Evolutionary conservation across 768 basidiomycete species (phyloP).

Genomic region (Lactarius indigo): DNA sequence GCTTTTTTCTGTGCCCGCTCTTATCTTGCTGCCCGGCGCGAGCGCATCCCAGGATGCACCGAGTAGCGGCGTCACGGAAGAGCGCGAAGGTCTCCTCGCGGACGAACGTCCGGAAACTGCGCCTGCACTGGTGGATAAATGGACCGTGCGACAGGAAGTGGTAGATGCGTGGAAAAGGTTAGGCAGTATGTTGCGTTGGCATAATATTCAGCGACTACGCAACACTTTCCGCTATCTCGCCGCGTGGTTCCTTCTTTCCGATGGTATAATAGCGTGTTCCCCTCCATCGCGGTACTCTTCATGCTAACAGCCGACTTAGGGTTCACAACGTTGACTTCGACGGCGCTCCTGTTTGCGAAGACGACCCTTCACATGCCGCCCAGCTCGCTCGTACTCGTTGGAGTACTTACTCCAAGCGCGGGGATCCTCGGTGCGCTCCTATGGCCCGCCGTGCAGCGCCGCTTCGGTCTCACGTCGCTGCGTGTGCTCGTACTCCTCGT

Average conservation of each 20-base stretch:
- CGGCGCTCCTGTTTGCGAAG: constrained; percentile 89
- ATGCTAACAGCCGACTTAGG: constrained; percentile 40
- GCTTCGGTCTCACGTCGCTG: constrained; percentile 61
- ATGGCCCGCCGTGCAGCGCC: constrained; percentile 72
- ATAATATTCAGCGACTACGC: constrained; percentile 66
- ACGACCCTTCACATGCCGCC: constrained; percentile 80
- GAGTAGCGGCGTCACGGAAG: constrained; percentile 9
- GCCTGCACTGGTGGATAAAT: constrained; percentile 29
- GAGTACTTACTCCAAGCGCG: constrained; percentile 67
- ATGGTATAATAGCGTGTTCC: constrained; percentile 49
- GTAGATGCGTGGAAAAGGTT: constrained; percentile 71
- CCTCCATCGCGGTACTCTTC: background rate
- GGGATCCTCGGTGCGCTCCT: constrained; percentile 84
- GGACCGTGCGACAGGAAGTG: constrained; percentile 53
- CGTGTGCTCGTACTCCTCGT: constrained; percentile 66
- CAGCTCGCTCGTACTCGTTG: constrained; percentile 73
- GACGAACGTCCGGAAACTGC: background rate
- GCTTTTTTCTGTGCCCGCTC: constrained; percentile 73
- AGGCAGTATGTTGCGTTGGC: constrained; percentile 67
- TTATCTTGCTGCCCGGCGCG: constrained; percentile 61
- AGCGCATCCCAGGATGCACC: constrained; percentile 24
- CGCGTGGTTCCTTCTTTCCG: constrained; percentile 93
- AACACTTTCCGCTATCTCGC: constrained; percentile 88
- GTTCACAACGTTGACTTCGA: constrained; percentile 90
- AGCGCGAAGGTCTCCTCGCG: constrained; percentile 22